Conservation (phyloP, 768 basidiomycete species). For the Podaxis sp. region DNA sequence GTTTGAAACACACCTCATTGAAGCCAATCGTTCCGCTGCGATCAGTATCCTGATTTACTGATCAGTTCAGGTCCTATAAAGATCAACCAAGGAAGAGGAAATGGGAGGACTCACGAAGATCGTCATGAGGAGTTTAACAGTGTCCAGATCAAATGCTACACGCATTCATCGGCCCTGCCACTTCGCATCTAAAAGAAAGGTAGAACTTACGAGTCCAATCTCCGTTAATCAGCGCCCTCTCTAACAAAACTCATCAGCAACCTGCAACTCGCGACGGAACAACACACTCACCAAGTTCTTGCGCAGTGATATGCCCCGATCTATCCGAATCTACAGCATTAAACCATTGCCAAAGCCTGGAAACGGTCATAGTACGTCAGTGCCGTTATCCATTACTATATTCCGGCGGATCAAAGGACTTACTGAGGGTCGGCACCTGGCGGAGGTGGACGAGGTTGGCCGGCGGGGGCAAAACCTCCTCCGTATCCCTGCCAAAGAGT, state of each 20-base stretch:
- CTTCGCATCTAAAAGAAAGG: neutral
- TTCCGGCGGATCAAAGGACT: constrained; percentile 24
- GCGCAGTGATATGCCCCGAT: constrained; percentile 63
- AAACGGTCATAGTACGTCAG: neutral
- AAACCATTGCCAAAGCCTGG: constrained; percentile 77
- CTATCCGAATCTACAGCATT: constrained; percentile 63
- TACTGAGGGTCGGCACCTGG: constrained; percentile 77
- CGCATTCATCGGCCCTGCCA: constrained; percentile 1
- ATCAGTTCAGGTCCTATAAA: neutral
- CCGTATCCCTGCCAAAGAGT: constrained; percentile 31
- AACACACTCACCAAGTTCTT: constrained; percentile 60
- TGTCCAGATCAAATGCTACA: constrained; percentile 80
- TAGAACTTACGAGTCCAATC: constrained; percentile 72
- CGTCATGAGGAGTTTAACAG: constrained; percentile 80
- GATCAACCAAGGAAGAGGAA: neutral
- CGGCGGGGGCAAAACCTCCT: constrained; percentile 36
- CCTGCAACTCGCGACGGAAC: neutral
- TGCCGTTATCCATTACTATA: neutral
- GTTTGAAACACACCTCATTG: constrained; percentile 52
- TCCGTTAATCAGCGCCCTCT: constrained; percentile 50
- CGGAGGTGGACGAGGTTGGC: constrained; percentile 43
- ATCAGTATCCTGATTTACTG: constrained; percentile 52
- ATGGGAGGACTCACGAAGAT: constrained; percentile 58
- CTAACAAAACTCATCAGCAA: constrained; percentile 24
- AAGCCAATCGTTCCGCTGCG: constrained; percentile 79